A percentile compares a stretch with the other conserved stretches of the same genome.
These are phyloP conservation scores for Thraustochytrium sp. DNA, from an alignment of 352 stramenopile genomes.

Conservation along the genomic window DNA sequence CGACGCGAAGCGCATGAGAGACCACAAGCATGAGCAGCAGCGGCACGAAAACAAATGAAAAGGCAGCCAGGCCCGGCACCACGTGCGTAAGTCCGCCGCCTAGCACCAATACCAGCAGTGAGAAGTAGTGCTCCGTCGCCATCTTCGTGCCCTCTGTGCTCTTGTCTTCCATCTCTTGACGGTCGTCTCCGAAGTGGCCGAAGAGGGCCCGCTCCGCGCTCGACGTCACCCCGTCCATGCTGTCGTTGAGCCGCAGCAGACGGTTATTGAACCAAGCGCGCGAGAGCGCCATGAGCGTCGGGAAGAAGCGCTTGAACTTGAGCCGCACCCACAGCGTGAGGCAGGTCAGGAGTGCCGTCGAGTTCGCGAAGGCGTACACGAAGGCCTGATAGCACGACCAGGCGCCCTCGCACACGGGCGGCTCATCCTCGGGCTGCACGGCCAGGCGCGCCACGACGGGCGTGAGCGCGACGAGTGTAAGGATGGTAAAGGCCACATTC, in stretches of 20 bases:
- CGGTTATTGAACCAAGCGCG: not conserved
- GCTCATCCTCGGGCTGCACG: not conserved
- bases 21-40: not conserved
- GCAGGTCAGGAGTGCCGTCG: not conserved
- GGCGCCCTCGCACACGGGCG: not conserved
- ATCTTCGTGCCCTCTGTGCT: no score
- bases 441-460: not conserved
- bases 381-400: constrained; percentile 36
- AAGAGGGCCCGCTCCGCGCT: no score
- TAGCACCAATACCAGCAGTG: not conserved
- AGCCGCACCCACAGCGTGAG: constrained; percentile 17
- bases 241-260: no score
- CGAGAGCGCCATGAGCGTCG: not conserved
- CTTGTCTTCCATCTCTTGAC: no score
- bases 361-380: not conserved
- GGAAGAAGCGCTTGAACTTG: constrained; percentile 12
- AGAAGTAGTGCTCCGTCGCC: not conserved
- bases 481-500: not conserved
- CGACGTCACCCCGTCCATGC: no score
- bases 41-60: not conserved
- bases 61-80: not conserved
- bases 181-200: no score
- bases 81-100: not conserved
- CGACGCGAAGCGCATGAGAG: not conserved
- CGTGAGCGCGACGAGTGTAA: not conserved